Base-by-base conservation (phyloP, 2,329 filamentous ascomycete species). In the Aspergillus persii region DNA sequence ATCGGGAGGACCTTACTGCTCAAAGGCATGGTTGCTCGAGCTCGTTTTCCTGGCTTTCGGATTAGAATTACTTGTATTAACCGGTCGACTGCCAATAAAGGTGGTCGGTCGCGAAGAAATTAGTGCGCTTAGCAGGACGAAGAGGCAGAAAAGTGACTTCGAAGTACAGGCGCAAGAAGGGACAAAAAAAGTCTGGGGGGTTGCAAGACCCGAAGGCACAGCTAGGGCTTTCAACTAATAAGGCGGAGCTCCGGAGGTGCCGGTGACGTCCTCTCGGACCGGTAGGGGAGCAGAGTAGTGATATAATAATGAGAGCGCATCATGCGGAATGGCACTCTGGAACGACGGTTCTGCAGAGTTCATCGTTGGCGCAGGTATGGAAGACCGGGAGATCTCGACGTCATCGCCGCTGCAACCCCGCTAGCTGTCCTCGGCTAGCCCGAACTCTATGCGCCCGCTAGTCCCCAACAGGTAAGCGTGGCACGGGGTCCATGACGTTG, bases 401-500 rank as follows among this genome's bases (percentile, higher is more conserved):
- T 74, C 72, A 74, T 74, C 52, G 59, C 69, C 69, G 64, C 62
- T 66, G 9, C 26, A 31, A 53, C 59, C 59, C 56, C 57, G 59
- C 67, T 68, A 67, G 57, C 68, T 58, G 53, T 33, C 61, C 52
- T 54, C 51, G 67, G 54, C 60, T 72, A 71, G 70, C 53, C 31
- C 46, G 7, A 50, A 65, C 61, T 58, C 47, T 61, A 61, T 56
- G 50, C 12, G 1, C 1, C 2, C 49, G 12, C 64, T 71, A 71
- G 41, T 2, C 69, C 60, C 3, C 0, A 65, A 63, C 7, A 2
- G 64, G 66, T 29, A 47, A 39, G 48, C 59, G 60, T 63, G 63
- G 57, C 36, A 18, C 36, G 11, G 47, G 50, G 63, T 68, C 67
- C 69, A 73, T 73, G 71, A 73, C 71, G 71, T 70, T 68, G 61